Conservation (phyloP, 345 rosid genomes). For the Angophora floribunda region DNA sequence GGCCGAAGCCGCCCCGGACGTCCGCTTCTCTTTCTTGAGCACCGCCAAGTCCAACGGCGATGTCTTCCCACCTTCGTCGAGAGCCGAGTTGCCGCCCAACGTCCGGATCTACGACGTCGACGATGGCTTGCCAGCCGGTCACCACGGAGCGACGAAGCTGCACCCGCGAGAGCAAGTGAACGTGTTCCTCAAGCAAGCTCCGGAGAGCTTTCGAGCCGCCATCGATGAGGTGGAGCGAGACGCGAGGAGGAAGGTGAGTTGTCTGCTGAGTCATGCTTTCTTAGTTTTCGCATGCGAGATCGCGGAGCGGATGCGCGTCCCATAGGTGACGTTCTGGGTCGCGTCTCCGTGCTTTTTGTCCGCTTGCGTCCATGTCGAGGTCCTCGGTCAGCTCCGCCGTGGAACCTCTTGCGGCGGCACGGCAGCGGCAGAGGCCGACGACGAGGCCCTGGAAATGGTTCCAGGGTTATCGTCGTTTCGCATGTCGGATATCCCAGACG, state of each 20-base stretch:
- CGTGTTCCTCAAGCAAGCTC: slow-evolving; percentile 24
- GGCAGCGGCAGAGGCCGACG: not conserved
- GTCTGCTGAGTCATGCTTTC: slow-evolving; percentile 33
- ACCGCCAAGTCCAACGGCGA: not conserved
- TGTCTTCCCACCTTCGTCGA: not conserved
- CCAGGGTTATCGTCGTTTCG: not conserved
- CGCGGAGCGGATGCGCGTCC: slow-evolving; percentile 13
- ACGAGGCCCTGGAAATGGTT: not conserved
- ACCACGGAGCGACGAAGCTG: not conserved
- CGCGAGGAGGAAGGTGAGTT: not conserved
- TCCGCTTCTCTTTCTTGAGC: slow-evolving; percentile 5
- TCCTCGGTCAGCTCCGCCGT: not conserved
- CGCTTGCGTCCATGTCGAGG: slow-evolving; percentile 26
- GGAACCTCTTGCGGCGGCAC: not conserved
- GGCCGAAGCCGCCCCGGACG: not conserved
- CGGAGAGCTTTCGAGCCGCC: slow-evolving; percentile 7
- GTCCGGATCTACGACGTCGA: slow-evolving; percentile 3
- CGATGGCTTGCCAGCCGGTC: slow-evolving; percentile 9
- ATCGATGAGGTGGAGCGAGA: slow-evolving; percentile 11
- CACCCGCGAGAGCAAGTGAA: slow-evolving; percentile 3
- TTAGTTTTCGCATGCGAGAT: slow-evolving; percentile 15
- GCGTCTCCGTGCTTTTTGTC: slow-evolving; percentile 25
- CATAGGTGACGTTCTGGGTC: slow-evolving; percentile 42
- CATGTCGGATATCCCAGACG: not conserved
- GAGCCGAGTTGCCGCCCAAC: not conserved